Evolutionary conservation across 768 basidiomycete genomes (phyloP), one percentile per base, ranked within the genome.

Genomic region (Coprinopsis marcescibilis): DNA sequence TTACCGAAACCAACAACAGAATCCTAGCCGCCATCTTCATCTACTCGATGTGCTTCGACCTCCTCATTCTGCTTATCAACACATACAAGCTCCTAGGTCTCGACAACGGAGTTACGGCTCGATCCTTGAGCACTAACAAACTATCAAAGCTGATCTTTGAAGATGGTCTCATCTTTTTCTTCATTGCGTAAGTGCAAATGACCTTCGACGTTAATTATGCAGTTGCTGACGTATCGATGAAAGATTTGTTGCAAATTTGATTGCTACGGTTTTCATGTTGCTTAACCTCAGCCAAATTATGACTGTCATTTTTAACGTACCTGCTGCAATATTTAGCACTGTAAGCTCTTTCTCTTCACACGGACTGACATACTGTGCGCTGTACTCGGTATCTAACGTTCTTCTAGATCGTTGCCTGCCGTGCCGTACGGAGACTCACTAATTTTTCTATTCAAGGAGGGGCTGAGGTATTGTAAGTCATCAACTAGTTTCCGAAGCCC

Each of bases 1-100:
- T 87, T 46, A 67, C 70, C 1, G 56, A 73, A 24, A 82, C 83
- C 5, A 76, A 81, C 57, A 86, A 78, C 59, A 77, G 60, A 7
- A 63, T 85, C 43, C 72, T 86, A 25, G 80, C 81, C 3, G 78
- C 80, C 2, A 81, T 81, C 3, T 87, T 85, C 61, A 81, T 85
- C 25, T 87, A 87, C 54, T 79, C 83, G 24, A 88, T 87, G 85
- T 68, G 70, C 56, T 85, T 87, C 57, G 85, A 87, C 58, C 64
- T 83, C 17, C 48, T 73, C 23, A 81, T 85, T 30, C 69, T 86
- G 36, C 49, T 66, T 20, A 62, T 87, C 52, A 84, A 76, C 29
- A 75, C 72, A 11, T 78, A 75, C 62, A 85, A 82, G 57, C 72
- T 87, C 19, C 51, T 68, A 7, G 60, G 65, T 1, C 45, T 58